Conservation (phyloP, 495 filamentous ascomycete species). For the Talaromyces trachyspermus region DNA sequence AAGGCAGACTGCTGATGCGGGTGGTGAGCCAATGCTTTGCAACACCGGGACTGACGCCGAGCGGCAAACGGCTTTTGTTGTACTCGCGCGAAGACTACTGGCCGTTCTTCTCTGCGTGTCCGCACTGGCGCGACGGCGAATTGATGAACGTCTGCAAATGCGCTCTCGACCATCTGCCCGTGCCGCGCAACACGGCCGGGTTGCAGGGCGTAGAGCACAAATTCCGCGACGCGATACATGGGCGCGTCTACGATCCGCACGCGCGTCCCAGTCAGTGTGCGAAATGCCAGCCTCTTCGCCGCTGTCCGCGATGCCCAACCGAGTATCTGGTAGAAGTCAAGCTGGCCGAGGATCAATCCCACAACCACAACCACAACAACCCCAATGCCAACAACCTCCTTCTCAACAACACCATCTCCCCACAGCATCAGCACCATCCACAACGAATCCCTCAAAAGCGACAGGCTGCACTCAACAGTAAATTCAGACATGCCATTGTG, state of each 20-base stretch:
- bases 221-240: slow-evolving; percentile 28
- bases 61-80: slow-evolving; percentile 42
- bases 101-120: slow-evolving; percentile 51
- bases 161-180: slow-evolving; percentile 48
- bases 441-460: not conserved
- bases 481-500: slow-evolving; percentile 51
- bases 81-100: slow-evolving; percentile 52
- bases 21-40: slow-evolving; percentile 42
- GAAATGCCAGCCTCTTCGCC: slow-evolving; percentile 47
- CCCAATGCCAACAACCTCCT: slow-evolving; percentile 2
- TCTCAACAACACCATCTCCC: not conserved
- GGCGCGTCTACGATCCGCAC: slow-evolving; percentile 32
- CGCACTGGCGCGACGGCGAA: slow-evolving; percentile 53
- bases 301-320: slow-evolving; percentile 52
- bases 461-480: not conserved
- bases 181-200: slow-evolving; percentile 27
- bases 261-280: slow-evolving; percentile 42
- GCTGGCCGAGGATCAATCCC: slow-evolving; percentile 42
- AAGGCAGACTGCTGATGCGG: slow-evolving; percentile 46
- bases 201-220: slow-evolving; percentile 33
- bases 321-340: slow-evolving; percentile 55
- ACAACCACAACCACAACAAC: too few relatives aligned
- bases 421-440: slow-evolving; percentile 8
- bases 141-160: slow-evolving; percentile 53
- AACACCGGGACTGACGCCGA: slow-evolving; percentile 30